A percentile compares a stretch with the other conserved stretches of the same genome.
These are phyloP conservation scores for Castanea mollissima DNA, from an alignment of 306 rosid species.

Conservation along the genomic window DNA sequence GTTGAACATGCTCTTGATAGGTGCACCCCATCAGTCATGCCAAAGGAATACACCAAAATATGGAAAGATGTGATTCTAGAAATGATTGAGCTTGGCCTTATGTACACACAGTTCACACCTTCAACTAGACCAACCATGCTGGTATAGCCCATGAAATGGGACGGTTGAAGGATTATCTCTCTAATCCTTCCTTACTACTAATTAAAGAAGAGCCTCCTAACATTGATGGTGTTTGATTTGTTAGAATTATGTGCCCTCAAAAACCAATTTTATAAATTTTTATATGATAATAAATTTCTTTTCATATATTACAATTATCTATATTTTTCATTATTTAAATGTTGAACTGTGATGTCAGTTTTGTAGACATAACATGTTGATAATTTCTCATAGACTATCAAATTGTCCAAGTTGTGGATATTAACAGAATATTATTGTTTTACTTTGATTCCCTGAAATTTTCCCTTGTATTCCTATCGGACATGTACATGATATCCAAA, in stretches of 20 bases:
- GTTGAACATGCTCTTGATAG: constrained; percentile 54
- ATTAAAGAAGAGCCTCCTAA: constrained; percentile 26
- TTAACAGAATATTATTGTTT: no score
- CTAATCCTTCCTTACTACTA: constrained; percentile 33
- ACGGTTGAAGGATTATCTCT: constrained; percentile 64
- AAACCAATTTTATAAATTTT: no score
- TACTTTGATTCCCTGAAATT: no score
- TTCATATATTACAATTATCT: no score
- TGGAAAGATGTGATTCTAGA: constrained; percentile 59
- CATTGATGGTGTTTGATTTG: constrained; percentile 6
- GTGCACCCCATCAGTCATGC: constrained; percentile 27
- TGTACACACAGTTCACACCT: constrained; percentile 75
- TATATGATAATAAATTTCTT: no score
- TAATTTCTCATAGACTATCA: no score
- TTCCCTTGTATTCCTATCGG: no score
- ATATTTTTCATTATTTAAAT: no score
- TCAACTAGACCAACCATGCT: constrained; percentile 80
- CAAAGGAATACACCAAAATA: constrained; percentile 27
- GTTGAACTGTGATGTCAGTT: no score
- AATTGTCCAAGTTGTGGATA: no score
- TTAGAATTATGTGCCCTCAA: no score
- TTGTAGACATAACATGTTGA: neutral
- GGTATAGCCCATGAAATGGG: constrained; percentile 72
- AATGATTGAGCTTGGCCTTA: constrained; percentile 71
- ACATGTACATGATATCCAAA: no score